These are phyloP conservation scores for Colletotrichum siamense DNA, from an alignment of 2,329 filamentous ascomycete species.

Conservation along the genomic window DNA sequence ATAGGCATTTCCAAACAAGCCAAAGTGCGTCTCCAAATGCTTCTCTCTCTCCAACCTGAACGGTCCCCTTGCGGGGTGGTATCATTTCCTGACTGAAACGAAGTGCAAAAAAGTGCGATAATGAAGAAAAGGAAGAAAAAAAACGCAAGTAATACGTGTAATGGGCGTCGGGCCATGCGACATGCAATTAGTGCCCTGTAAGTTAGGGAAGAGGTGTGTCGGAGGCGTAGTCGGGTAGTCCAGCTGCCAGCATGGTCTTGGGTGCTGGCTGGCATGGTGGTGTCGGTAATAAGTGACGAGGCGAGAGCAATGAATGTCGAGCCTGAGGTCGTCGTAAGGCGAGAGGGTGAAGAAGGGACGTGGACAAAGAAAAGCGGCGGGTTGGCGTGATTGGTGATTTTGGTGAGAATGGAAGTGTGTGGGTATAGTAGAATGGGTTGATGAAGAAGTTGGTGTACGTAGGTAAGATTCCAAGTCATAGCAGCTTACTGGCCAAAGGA, in stretches of 20 bases:
- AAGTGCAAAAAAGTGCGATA: slow-evolving; percentile 7
- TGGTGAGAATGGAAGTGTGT: neutral
- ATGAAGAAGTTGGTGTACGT: neutral
- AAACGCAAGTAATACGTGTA: neutral
- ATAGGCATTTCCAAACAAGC: neutral
- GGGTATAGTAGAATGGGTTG: slow-evolving; percentile 15
- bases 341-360: slow-evolving; percentile 1
- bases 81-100: slow-evolving; percentile 25
- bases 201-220: neutral
- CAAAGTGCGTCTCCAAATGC: neutral
- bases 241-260: neutral
- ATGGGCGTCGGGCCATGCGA: slow-evolving; percentile 1
- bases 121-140: neutral
- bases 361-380: slow-evolving; percentile 20
- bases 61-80: slow-evolving; percentile 17
- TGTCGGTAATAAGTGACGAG: neutral
- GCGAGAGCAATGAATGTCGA: neutral
- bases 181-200: slow-evolving; percentile 13
- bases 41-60: slow-evolving; percentile 4
- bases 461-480: neutral
- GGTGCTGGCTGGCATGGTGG: neutral
- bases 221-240: neutral
- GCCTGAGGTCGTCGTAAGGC: neutral
- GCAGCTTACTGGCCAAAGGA: slow-evolving; percentile 34
- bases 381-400: neutral